These are phyloP conservation scores for Eremothecium cymbalariae DNA, from an alignment of 1,139 yeast genomes.

Conservation along the genomic window DNA sequence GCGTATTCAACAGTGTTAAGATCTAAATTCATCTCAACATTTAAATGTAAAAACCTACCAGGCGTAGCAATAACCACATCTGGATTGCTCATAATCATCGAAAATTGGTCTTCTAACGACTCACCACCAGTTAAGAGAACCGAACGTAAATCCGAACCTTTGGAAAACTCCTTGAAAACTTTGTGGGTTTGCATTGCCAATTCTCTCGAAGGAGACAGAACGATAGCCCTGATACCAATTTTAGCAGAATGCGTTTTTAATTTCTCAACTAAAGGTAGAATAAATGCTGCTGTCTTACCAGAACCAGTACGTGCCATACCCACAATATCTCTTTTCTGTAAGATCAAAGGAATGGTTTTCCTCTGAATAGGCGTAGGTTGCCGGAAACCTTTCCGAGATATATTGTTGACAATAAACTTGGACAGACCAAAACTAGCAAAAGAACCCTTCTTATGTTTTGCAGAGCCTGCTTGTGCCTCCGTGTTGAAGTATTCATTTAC, in stretches of 20 bases:
- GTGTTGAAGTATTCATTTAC: conserved; percentile 38
- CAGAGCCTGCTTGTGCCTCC: conserved; percentile 41
- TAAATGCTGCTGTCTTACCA: conserved; percentile 97
- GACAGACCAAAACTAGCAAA: conserved; percentile 89
- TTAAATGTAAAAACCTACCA: conserved; percentile 90
- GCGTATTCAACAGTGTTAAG: conserved; percentile 77
- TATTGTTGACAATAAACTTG: conserved; percentile 58
- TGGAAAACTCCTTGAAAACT: conserved; percentile 80
- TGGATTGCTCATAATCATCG: conserved; percentile 87
- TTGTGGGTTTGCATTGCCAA: conserved; percentile 86
- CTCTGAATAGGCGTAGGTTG: conserved; percentile 98
- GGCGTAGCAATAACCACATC: conserved; percentile 96
- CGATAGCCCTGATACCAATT: conserved; percentile 83
- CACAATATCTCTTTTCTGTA: conserved; percentile 87
- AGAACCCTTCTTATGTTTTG: conserved; percentile 70
- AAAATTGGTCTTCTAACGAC: conserved; percentile 89
- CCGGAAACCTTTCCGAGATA: conserved; percentile 76
- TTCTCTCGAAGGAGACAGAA: conserved; percentile 81
- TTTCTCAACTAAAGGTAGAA: conserved; percentile 84
- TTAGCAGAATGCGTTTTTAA: conserved; percentile 76
- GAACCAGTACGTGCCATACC: conserved; percentile 99
- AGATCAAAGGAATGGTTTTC: conserved; percentile 81
- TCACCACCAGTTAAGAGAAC: conserved; percentile 93
- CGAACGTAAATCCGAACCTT: conserved; percentile 75
- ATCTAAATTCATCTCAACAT: conserved; percentile 89